Percentiles rank a stretch among this genome's conserved stretches.
Conservation (phyloP, 805 yeast species). For the Kockiozyma suomiensis region DNA sequence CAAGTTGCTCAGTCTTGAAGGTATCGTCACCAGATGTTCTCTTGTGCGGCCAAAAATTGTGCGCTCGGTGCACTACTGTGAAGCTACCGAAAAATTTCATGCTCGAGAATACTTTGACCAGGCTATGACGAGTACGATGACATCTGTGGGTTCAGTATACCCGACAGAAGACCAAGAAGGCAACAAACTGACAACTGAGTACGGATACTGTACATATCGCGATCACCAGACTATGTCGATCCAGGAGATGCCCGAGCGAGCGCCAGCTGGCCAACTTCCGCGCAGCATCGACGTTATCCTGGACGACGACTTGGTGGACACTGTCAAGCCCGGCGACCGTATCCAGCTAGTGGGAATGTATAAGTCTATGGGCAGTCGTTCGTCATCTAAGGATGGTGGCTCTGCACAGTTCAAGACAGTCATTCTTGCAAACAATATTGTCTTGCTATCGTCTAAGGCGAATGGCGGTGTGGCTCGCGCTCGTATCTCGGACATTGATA, state of each 20-base stretch:
- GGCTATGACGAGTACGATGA: conserved; percentile 54
- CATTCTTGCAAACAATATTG: conserved; percentile 85
- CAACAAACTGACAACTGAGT: conserved; percentile 83
- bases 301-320: conserved; percentile 93
- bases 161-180: conserved; percentile 95
- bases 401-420: conserved; percentile 77
- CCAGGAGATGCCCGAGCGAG: conserved; percentile 97
- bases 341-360: conserved; percentile 92
- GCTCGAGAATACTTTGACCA: conserved; percentile 92
- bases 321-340: conserved; percentile 93
- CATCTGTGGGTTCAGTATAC: conserved; percentile 60
- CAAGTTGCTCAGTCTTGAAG: conserved; percentile 84
- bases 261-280: conserved; percentile 98
- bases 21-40: conserved; percentile 92
- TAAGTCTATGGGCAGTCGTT: conserved; percentile 76
- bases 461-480: conserved; percentile 73
- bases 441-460: conserved; percentile 84
- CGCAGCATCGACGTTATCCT: conserved; percentile 88
- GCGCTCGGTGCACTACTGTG: conserved; percentile 91
- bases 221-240: conserved; percentile 93
- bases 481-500: conserved; percentile 74
- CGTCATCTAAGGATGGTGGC: conserved; percentile 44
- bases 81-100: conserved; percentile 77
- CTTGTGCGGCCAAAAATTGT: conserved; percentile 89
- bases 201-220: conserved; percentile 86